Evolutionary conservation across 1,284 basidiomycete species (phyloP).

Genomic region (Tremellales sp.): DNA sequence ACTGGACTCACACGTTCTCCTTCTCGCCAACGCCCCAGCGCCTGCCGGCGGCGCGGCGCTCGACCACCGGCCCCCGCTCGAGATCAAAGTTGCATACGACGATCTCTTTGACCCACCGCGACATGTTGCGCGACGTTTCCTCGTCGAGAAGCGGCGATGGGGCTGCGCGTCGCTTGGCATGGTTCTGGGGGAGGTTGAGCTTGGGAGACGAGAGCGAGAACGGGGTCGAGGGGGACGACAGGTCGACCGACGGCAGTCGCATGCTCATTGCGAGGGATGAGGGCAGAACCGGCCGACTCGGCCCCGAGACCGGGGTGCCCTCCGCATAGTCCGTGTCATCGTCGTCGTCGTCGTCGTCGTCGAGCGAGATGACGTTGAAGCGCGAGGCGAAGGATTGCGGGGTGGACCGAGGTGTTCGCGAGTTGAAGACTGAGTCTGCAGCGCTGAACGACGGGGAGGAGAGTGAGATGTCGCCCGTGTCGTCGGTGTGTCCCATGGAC

Average conservation of each 20-base stretch:
- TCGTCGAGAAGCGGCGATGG: constrained; percentile 51
- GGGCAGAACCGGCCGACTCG: background rate
- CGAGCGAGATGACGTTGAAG: no score
- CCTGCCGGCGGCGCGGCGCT: constrained; percentile 63
- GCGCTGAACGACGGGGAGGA: constrained; percentile 3
- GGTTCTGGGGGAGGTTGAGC: background rate
- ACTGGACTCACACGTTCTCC: constrained; percentile 73
- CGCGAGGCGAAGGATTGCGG: no score
- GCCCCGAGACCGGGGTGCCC: background rate
- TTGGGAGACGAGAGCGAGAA: background rate
- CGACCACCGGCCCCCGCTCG: constrained; percentile 78
- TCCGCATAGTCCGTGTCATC: no score
- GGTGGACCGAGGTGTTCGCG: no score
- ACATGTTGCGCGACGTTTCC: constrained; percentile 56
- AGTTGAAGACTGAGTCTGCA: background rate
- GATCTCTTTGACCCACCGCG: constrained; percentile 73
- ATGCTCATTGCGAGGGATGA: background rate
- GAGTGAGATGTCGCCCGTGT: constrained; percentile 9
- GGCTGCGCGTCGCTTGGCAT: constrained; percentile 4
- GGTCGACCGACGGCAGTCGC: background rate
- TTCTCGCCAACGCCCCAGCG: constrained; percentile 61
- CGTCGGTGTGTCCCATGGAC: no score
- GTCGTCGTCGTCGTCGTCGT: no score
- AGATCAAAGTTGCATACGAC: constrained; percentile 84
- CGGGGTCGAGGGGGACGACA: background rate